Percentiles rank a stretch among this genome's conserved stretches.
phyloP scores from a whole-genome alignment of 805 yeast species.

The Wickerhamia fluorescens region DNA sequence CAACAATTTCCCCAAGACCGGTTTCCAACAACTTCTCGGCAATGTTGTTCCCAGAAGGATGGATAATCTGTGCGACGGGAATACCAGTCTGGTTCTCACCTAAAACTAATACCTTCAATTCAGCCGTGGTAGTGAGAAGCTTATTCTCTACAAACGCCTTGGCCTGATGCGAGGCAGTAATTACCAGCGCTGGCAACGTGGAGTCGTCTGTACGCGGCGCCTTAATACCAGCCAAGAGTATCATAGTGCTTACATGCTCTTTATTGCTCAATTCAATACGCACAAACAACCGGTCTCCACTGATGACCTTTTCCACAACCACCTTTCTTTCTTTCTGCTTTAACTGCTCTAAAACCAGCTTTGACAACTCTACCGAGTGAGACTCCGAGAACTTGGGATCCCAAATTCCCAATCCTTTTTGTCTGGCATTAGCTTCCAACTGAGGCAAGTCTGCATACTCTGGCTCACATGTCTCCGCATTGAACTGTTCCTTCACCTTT shows the following conservation, averaged over 20 bases:
- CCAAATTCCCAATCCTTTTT: constrained; percentile 56
- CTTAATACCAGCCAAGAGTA: constrained; percentile 66
- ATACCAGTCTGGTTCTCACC: constrained; percentile 61
- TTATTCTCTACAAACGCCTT: constrained; percentile 56
- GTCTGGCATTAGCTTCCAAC: constrained; percentile 45
- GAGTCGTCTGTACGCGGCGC: constrained; percentile 60
- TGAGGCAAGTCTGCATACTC: constrained; percentile 28
- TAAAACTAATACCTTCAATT: constrained; percentile 43
- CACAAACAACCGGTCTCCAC: constrained; percentile 71
- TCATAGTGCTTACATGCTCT: constrained; percentile 52
- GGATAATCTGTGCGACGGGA: constrained; percentile 50
- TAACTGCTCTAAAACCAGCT: constrained; percentile 28
- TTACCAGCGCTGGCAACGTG: constrained; percentile 32
- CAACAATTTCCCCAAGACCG: constrained; percentile 71
- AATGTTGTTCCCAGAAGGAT: constrained; percentile 71
- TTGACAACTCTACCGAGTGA: constrained; percentile 21
- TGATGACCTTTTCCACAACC: constrained; percentile 67
- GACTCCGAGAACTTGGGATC: constrained; percentile 6
- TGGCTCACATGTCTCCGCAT: constrained; percentile 34
- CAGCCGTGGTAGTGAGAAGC: constrained; percentile 53
- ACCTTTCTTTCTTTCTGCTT: constrained; percentile 40
- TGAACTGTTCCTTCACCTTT: constrained; percentile 50
- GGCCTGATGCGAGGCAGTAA: constrained; percentile 62
- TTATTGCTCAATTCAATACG: constrained; percentile 44
- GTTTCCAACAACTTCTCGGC: constrained; percentile 57